These are phyloP conservation scores for Aspergillus puulaauensis DNA, from an alignment of 2,329 filamentous ascomycete genomes.

Conservation along the genomic window DNA sequence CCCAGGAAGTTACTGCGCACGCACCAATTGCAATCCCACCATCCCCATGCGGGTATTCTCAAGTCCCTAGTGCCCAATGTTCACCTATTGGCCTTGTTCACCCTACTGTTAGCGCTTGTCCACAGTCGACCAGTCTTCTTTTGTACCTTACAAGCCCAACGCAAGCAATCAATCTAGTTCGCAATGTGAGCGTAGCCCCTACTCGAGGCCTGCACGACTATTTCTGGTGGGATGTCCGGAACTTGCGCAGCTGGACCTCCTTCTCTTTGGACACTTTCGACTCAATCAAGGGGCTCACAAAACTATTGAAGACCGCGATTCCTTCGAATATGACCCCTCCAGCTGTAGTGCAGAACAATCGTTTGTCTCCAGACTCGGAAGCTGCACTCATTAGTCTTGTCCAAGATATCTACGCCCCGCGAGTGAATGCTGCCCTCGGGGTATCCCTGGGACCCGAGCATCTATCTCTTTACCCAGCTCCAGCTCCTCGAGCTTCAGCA, in stretches of 20 bases:
- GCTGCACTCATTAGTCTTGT: conserved; percentile 72
- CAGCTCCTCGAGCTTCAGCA: conserved; percentile 35
- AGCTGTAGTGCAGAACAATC: conserved; percentile 40
- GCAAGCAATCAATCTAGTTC: conserved; percentile 78
- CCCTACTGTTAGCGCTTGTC: conserved; percentile 25
- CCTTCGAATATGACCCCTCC: conserved; percentile 40
- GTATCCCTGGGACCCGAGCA: conserved; percentile 70
- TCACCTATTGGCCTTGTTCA: conserved; percentile 27
- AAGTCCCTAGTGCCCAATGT: conserved; percentile 24
- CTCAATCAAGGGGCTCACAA: conserved; percentile 68
- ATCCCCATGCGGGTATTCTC: conserved; percentile 28
- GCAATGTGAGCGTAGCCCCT: conserved; percentile 69
- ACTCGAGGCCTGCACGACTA: conserved; percentile 70
- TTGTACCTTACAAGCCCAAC: conserved; percentile 77
- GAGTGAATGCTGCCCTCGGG: conserved; percentile 80
- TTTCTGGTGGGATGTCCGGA: conserved; percentile 96
- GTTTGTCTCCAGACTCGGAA: conserved; percentile 75
- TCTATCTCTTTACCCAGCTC: conserved; percentile 43
- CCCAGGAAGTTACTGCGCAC: conserved; percentile 35
- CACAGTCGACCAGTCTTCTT: conserved; percentile 65
- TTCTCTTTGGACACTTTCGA: conserved; percentile 75
- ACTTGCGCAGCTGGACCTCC: conserved; percentile 76
- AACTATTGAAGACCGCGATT: conserved; percentile 70
- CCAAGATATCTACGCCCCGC: conserved; percentile 75
- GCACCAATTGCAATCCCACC: conserved; percentile 28